Percentiles rank a stretch among this genome's conserved stretches.
These are phyloP conservation scores for Botryotinia convoluta DNA, from an alignment of 2,329 filamentous ascomycete genomes.

Conservation along the genomic window DNA sequence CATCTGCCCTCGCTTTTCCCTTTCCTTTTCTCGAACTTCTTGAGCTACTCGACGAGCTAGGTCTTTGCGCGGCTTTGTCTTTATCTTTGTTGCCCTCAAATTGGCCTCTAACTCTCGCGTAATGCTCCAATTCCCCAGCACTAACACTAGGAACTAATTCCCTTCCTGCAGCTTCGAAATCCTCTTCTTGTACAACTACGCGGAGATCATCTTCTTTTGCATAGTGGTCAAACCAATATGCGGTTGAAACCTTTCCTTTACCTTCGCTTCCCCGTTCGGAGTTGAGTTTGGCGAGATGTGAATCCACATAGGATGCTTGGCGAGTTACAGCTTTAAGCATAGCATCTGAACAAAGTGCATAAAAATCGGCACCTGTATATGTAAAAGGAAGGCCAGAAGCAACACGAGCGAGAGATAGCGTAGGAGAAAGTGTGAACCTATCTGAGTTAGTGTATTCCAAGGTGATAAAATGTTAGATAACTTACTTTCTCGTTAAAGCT, in stretches of 20 bases:
- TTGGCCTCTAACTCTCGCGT: constrained; percentile 74
- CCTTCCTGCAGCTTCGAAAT: constrained; percentile 76
- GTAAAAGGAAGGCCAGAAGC: constrained; percentile 83
- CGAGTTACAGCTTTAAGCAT: constrained; percentile 99
- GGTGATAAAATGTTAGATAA: constrained; percentile 14
- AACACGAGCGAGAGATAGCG: constrained; percentile 71
- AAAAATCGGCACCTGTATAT: constrained; percentile 96
- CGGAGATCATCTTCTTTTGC: constrained; percentile 78
- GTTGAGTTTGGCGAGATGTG: constrained; percentile 73
- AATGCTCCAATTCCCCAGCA: constrained; percentile 86
- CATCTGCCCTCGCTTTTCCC: constrained; percentile 23
- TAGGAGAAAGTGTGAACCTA: constrained; percentile 81
- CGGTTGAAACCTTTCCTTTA: constrained; percentile 61
- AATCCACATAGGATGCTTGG: constrained; percentile 78
- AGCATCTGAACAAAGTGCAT: constrained; percentile 93
- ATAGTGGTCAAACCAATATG: constrained; percentile 93
- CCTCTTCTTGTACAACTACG: constrained; percentile 84
- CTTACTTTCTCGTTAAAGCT: constrained; percentile 88
- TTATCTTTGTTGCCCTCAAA: constrained; percentile 67
- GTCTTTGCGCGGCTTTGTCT: constrained; percentile 20
- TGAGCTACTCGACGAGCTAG: constrained; percentile 12
- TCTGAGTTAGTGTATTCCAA: constrained; percentile 23
- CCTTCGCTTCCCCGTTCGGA: constrained; percentile 37
- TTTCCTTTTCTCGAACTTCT: constrained; percentile 30
- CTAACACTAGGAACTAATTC: constrained; percentile 95